phyloP scores from a whole-genome alignment of 78 protist species.

The Thecamonas trahens region DNA sequence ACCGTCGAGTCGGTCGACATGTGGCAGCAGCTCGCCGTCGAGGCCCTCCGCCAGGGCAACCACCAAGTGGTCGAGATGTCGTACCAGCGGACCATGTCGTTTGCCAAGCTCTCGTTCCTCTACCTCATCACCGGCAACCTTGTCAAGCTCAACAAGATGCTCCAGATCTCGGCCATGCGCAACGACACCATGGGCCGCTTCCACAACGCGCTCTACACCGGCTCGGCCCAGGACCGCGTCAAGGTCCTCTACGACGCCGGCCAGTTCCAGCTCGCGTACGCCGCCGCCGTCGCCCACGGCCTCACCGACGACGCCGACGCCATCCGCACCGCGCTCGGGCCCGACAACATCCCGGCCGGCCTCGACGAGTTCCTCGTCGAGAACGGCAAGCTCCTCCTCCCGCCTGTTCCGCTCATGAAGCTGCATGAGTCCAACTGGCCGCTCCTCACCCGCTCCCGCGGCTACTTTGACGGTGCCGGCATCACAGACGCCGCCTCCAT shows the following conservation, averaged over 20 bases:
- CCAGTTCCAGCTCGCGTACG: conserved; percentile 73
- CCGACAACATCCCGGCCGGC: background rate
- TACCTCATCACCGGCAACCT: conserved; percentile 90
- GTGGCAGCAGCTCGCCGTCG: conserved; percentile 83
- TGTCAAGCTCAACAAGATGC: conserved; percentile 80
- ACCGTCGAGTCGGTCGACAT: conserved; percentile 68
- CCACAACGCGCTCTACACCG: conserved; percentile 85
- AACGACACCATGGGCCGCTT: conserved; percentile 29
- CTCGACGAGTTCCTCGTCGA: background rate
- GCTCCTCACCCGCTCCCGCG: conserved; percentile 24
- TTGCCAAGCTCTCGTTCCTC: conserved; percentile 85
- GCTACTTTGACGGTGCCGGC: conserved; percentile 23
- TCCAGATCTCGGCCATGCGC: conserved; percentile 45
- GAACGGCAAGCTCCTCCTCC: conserved; percentile 16
- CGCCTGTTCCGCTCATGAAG: conserved; percentile 61
- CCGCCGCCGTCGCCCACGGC: conserved; percentile 74
- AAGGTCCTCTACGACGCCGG: conserved; percentile 48
- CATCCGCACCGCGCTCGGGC: background rate
- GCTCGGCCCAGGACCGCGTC: conserved; percentile 80
- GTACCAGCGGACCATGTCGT: conserved; percentile 69
- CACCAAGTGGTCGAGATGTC: conserved; percentile 86
- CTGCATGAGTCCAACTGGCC: conserved; percentile 49
- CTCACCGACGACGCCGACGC: conserved; percentile 46
- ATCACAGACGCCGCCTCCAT: background rate
- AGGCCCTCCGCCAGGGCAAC: conserved; percentile 89